Evolutionary conservation across 208 protist genomes (phyloP).

Genomic region (Porcisia hertigi): DNA sequence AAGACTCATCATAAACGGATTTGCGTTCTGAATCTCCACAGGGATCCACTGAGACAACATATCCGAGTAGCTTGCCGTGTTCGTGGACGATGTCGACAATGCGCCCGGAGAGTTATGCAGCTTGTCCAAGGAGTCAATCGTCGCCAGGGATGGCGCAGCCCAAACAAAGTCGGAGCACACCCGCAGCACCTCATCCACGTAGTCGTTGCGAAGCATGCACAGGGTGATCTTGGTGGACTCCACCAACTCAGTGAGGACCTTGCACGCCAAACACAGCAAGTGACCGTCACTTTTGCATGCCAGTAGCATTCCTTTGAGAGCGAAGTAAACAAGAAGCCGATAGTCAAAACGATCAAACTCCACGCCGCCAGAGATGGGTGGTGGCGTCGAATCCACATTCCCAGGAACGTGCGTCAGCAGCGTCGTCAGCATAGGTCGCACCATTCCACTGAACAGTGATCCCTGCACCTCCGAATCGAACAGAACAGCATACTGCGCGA

Average conservation of each 20-base stretch:
- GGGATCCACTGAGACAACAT: conserved; percentile 30
- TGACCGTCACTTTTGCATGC: conserved; percentile 46
- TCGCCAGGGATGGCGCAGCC: conserved; percentile 26
- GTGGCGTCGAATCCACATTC: conserved; percentile 17
- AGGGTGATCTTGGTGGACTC: conserved; percentile 24
- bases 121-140: conserved; percentile 16
- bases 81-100: not conserved
- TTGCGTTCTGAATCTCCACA: conserved; percentile 15
- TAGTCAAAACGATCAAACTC: conserved; percentile 65
- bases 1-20: conserved; percentile 44
- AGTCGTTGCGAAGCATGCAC: conserved; percentile 41
- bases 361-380: conserved; percentile 11
- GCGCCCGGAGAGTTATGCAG: not conserved
- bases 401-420: conserved; percentile 49
- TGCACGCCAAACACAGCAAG: conserved; percentile 54
- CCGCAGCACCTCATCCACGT: conserved; percentile 53
- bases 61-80: conserved; percentile 13
- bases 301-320: conserved; percentile 64
- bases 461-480: conserved; percentile 64
- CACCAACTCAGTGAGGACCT: conserved; percentile 41
- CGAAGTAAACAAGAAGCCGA: conserved; percentile 65
- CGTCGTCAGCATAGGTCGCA: conserved; percentile 61
- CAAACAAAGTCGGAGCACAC: conserved; percentile 57
- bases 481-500: conserved; percentile 53
- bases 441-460: conserved; percentile 66